Conservation (phyloP, 2,329 filamentous ascomycete species). For the Penicillium sp. region DNA sequence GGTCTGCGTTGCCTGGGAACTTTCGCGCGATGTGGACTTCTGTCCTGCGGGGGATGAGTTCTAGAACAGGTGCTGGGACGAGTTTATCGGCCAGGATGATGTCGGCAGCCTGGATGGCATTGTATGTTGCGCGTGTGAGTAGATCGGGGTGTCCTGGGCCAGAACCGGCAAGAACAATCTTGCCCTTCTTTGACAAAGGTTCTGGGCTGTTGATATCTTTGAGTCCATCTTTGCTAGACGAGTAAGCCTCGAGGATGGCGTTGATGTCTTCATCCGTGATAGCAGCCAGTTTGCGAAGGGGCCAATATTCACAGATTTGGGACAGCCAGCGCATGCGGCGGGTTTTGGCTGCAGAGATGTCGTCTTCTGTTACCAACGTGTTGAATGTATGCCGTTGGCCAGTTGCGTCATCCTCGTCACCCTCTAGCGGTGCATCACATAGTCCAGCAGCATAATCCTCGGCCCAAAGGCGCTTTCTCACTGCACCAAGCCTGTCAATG, state of each 20-base stretch:
- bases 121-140: constrained; percentile 57
- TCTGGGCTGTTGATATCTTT: constrained; percentile 11
- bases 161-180: constrained; percentile 79
- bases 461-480: constrained; percentile 62
- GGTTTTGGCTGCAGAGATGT: constrained; percentile 64
- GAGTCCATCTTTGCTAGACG: constrained; percentile 22
- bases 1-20: constrained; percentile 93
- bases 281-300: constrained; percentile 67
- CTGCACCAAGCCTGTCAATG: constrained; percentile 65
- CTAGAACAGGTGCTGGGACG: constrained; percentile 68
- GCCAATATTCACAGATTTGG: constrained; percentile 99
- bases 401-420: constrained; percentile 40
- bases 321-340: constrained; percentile 84
- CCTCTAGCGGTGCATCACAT: too few species aligned
- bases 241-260: constrained; percentile 64
- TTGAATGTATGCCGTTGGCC: constrained; percentile 75
- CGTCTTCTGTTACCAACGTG: constrained; percentile 63
- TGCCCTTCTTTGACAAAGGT: constrained; percentile 43
- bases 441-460: constrained; percentile 55
- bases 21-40: constrained; percentile 88
- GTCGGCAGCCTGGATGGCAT: constrained; percentile 42
- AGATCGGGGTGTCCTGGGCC: constrained; percentile 89
- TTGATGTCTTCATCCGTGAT: constrained; percentile 75
- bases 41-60: constrained; percentile 81
- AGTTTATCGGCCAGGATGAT: constrained; percentile 48